These are phyloP conservation scores for Suillus occidentalis DNA, from an alignment of 768 basidiomycete species.

Conservation along the genomic window DNA sequence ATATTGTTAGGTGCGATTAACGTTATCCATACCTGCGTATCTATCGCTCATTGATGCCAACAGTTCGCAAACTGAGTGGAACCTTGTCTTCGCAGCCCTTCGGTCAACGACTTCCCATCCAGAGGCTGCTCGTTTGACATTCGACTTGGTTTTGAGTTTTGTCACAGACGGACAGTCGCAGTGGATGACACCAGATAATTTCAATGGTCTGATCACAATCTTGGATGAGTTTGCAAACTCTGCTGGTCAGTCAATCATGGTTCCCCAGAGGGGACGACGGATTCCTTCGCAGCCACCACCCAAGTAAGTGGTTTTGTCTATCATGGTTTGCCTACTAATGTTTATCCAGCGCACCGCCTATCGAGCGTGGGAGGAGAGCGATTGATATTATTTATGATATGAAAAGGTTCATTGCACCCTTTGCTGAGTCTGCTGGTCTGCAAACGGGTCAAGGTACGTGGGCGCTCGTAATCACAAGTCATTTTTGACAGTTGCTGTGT, in stretches of 20 bases:
- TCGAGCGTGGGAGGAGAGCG: slow-evolving; percentile 81
- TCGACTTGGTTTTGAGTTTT: slow-evolving; percentile 74
- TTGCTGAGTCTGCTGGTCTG: slow-evolving; percentile 52
- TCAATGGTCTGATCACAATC: slow-evolving; percentile 72
- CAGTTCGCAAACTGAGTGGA: slow-evolving; percentile 96
- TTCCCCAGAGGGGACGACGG: slow-evolving; percentile 52
- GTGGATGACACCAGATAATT: slow-evolving; percentile 74
- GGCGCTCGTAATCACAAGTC: neutral
- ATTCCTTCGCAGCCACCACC: slow-evolving; percentile 48
- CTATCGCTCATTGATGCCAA: slow-evolving; percentile 11
- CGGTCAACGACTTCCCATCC: slow-evolving; percentile 83
- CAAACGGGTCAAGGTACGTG: slow-evolving; percentile 32
- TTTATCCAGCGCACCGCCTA: slow-evolving; percentile 59
- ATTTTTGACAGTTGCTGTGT: slow-evolving; percentile 9
- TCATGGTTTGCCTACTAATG: neutral
- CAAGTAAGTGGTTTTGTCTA: slow-evolving; percentile 42
- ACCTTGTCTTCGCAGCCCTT: slow-evolving; percentile 83
- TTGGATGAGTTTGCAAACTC: slow-evolving; percentile 84
- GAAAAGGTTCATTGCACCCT: slow-evolving; percentile 59
- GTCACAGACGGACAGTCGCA: slow-evolving; percentile 60
- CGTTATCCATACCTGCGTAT: neutral
- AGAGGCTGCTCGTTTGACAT: slow-evolving; percentile 83
- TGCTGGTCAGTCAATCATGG: slow-evolving; percentile 65
- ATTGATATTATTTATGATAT: slow-evolving; percentile 78
- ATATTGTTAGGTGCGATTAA: slow-evolving; percentile 56